Evolutionary conservation across 768 basidiomycete species (phyloP).

Genomic region (Hypsizygus marmoreus): DNA sequence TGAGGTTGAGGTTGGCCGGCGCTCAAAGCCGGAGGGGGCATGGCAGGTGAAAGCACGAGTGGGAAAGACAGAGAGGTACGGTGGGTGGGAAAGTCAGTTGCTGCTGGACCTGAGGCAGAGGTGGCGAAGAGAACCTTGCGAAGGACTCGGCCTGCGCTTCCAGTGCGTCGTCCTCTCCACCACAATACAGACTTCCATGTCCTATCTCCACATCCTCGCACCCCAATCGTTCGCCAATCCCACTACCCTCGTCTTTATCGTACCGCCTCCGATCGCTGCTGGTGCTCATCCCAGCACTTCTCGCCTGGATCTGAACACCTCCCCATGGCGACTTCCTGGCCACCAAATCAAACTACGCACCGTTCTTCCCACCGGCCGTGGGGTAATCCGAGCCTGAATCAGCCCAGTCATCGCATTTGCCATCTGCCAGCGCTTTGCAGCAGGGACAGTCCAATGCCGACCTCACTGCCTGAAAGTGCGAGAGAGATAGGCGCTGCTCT

Average conservation of each 20-base stretch:
- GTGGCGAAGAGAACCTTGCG: background rate
- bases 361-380: too few relatives aligned
- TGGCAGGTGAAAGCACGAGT: constrained; percentile 1
- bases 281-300: constrained; percentile 22
- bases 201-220: constrained; percentile 22
- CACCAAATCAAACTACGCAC: too few relatives aligned
- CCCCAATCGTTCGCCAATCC: constrained; percentile 17
- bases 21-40: too few relatives aligned
- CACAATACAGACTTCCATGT: constrained; percentile 2
- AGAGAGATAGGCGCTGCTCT: constrained; percentile 27
- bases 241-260: constrained; percentile 11
- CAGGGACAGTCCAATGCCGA: constrained; percentile 70
- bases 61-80: constrained; percentile 21
- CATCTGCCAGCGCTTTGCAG: constrained; percentile 50
- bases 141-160: constrained; percentile 10
- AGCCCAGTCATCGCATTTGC: constrained; percentile 28
- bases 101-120: constrained; percentile 2
- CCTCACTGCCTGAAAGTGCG: constrained; percentile 55
- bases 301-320: too few relatives aligned
- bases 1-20: constrained; percentile 8
- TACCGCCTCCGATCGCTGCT: constrained; percentile 22
- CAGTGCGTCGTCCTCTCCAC: constrained; percentile 7
- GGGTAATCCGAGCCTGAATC: constrained; percentile 30
- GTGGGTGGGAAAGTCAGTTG: constrained; percentile 20
- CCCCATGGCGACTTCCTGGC: constrained; percentile 11